Evolutionary conservation across 2,329 filamentous ascomycete genomes (phyloP), one percentile per base, ranked within the genome.

Genomic region (Nemania abortiva): DNA sequence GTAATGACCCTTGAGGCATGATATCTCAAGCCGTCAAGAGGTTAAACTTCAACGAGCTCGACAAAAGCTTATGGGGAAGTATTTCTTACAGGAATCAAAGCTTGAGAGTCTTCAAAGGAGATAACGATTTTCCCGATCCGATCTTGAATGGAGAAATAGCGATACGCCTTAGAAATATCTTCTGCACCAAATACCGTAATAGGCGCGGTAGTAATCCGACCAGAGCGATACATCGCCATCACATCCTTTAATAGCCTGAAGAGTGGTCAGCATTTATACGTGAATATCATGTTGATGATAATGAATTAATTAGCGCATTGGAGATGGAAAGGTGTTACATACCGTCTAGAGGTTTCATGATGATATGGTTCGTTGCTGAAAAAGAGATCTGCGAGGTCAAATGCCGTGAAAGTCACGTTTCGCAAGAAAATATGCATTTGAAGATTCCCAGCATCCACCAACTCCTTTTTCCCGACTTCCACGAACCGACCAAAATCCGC

Each of bases 401-500:
- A 79, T 0, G 79, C 81, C 0, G 79, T 75, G 61, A 84, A 85
- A 2, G 78, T 80, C 1, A 78, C 76, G 49, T 81, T 84, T 1
- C 79, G 73, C 5, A 78, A 76, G 57, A 85, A 85, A 0, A 76
- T 73, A 2, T 76, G 66, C 76, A 85, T 82, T 9, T 82, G 77
- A 2, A 84, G 72, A 11, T 72, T 73, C 0, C 77, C 79, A n/a
- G 81, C 81, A 24, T 80, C 77, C 0, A 73, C 29, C 2, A 82
- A 72, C 45, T 83, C 81, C 2, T 74, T 73, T 53, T 81, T 82
- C 1, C 81, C 81, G 22, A 84, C 75, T 68, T 84, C 82, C 1
- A 84, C 70, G 53, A 84, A 82, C 0, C 79, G 73, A 5, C 83
- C 83, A 58, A 81, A 82, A 1, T 74, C 70, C 1, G 81, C 79